These are phyloP conservation scores for Sclerotiophoma versabilis DNA, from an alignment of 2,329 filamentous ascomycete species.

Conservation along the genomic window DNA sequence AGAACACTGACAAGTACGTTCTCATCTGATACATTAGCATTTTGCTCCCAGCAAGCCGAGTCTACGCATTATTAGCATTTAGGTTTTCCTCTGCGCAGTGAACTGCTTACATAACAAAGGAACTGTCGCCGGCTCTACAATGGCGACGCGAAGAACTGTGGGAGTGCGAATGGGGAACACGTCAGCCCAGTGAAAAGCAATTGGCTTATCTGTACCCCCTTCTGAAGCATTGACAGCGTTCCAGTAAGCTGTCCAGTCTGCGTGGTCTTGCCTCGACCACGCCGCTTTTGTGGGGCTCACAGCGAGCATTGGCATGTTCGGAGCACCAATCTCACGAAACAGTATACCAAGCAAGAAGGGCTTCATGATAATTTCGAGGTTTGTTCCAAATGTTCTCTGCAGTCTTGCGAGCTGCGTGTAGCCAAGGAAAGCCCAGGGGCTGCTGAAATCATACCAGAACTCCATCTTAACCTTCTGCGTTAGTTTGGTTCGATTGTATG, in stretches of 20 bases:
- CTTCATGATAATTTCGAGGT: conserved; percentile 40
- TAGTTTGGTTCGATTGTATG: conserved; percentile 7
- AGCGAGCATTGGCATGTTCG: conserved; percentile 38
- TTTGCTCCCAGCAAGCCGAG: conserved; percentile 44
- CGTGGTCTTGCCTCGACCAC: conserved; percentile 41
- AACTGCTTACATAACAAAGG: conserved; percentile 35
- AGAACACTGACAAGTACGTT: conserved; percentile 32
- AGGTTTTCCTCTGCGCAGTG: background rate
- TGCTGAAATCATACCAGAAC: conserved; percentile 48
- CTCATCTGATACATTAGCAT: conserved; percentile 39
- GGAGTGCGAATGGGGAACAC: conserved; percentile 45
- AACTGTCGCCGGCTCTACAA: conserved; percentile 35
- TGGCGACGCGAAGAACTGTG: conserved; percentile 39
- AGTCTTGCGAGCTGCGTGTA: conserved; percentile 43
- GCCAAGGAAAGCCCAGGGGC: conserved; percentile 46
- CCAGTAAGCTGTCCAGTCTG: conserved; percentile 44
- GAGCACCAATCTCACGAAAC: conserved; percentile 47
- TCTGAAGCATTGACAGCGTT: conserved; percentile 42
- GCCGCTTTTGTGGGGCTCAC: conserved; percentile 34
- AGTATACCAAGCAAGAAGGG: conserved; percentile 45
- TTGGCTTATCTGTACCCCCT: conserved; percentile 28
- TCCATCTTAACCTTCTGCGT: conserved; percentile 28
- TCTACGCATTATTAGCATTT: conserved; percentile 26
- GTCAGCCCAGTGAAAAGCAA: conserved; percentile 42
- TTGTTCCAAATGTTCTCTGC: conserved; percentile 31